Percentiles rank a stretch among this genome's conserved stretches.
phyloP scores from a whole-genome alignment of 805 yeast species.

The Babjeviella inositovora region DNA sequence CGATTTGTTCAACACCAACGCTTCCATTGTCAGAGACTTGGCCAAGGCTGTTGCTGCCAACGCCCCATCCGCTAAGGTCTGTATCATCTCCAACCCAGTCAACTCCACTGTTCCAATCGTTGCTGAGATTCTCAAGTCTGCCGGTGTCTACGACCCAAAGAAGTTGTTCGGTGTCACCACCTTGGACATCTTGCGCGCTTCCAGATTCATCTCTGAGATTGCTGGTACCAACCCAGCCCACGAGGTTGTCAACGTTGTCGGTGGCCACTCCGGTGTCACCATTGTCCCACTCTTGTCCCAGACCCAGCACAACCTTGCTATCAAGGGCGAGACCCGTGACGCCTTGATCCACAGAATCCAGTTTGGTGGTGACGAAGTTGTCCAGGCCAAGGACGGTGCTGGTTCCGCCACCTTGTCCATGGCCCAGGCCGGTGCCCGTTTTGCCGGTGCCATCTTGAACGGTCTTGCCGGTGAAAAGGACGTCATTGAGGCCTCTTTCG shows the following conservation, averaged over 20 bases:
- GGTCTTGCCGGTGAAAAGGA: constrained; percentile 52
- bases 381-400: constrained; percentile 84
- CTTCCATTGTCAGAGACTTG: constrained; percentile 85
- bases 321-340: constrained; percentile 25
- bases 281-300: constrained; percentile 88
- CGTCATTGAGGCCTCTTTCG: constrained; percentile 52
- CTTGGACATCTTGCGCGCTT: constrained; percentile 78
- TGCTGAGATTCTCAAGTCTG: constrained; percentile 76
- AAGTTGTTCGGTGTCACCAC: constrained; percentile 94
- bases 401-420: constrained; percentile 88
- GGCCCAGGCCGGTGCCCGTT: constrained; percentile 84
- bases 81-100: constrained; percentile 87
- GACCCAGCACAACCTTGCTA: constrained; percentile 43
- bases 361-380: constrained; percentile 94
- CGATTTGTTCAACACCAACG: constrained; percentile 91
- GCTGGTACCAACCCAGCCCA: constrained; percentile 59
- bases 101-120: constrained; percentile 96
- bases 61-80: constrained; percentile 73
- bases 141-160: constrained; percentile 83
- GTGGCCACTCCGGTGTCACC: constrained; percentile 96
- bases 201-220: constrained; percentile 62
- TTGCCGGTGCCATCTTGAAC: constrained; percentile 47
- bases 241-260: constrained; percentile 78
- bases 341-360: constrained; percentile 75
- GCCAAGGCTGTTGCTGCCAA: constrained; percentile 73